These are phyloP conservation scores for Zhuliangozyma blackwelliae DNA, from an alignment of 1,139 yeast species.

Conservation along the genomic window DNA sequence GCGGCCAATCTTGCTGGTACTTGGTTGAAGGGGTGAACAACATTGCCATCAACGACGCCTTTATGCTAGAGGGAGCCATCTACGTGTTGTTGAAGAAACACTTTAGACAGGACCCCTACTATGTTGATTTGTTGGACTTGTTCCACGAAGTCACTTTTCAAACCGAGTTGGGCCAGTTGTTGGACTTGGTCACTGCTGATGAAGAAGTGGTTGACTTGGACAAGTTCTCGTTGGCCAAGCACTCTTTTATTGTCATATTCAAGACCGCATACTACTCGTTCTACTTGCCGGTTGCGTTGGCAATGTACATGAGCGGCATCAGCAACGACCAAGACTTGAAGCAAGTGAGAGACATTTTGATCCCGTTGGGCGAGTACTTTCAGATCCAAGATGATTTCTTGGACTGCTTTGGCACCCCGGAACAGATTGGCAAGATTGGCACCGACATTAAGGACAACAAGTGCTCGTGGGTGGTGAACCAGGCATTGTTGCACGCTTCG, in stretches of 20 bases:
- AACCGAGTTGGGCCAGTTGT: constrained; percentile 94
- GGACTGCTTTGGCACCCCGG: constrained; percentile 97
- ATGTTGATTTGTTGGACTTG: constrained; percentile 85
- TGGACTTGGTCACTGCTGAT: constrained; percentile 95
- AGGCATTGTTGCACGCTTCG: constrained; percentile 75
- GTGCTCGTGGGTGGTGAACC: constrained; percentile 96
- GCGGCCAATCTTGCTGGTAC: constrained; percentile 99
- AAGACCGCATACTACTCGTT: constrained; percentile 98
- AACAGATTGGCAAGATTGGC: constrained; percentile 96
- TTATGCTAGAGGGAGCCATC: constrained; percentile 94
- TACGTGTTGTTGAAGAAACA: constrained; percentile 85
- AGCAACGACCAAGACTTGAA: constrained; percentile 66
- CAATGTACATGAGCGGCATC: constrained; percentile 90
- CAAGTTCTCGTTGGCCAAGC: constrained; percentile 84
- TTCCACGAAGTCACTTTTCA: constrained; percentile 95
- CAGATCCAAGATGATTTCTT: constrained; percentile 97
- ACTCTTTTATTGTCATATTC: constrained; percentile 90
- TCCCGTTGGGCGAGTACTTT: constrained; percentile 97
- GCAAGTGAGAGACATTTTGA: constrained; percentile 83
- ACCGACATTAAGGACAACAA: constrained; percentile 98
- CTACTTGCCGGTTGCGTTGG: constrained; percentile 95
- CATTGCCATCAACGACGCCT: constrained; percentile 95
- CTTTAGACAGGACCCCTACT: constrained; percentile 77
- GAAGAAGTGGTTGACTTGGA: constrained; percentile 87
- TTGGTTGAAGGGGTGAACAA: constrained; percentile 73